Evolutionary conservation across 2,329 filamentous ascomycete species (phyloP).

Genomic region (Stachybotrys chlorohalonatus): DNA sequence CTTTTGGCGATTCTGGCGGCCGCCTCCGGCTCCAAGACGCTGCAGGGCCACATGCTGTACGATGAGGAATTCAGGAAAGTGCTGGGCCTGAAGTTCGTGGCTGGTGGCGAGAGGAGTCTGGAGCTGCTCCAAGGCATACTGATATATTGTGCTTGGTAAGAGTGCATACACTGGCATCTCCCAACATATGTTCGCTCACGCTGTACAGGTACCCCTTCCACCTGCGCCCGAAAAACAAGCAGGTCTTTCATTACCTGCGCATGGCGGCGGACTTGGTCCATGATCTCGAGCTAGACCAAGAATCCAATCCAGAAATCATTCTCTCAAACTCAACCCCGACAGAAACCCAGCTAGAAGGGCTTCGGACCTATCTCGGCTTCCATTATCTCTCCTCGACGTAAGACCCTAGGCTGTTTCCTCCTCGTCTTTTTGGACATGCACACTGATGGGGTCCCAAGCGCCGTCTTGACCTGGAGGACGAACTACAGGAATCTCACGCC

Average conservation of each 20-base stretch:
- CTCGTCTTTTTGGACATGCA: no score
- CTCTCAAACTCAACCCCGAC: neutral
- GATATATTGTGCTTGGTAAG: constrained; percentile 49
- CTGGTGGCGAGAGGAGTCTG: constrained; percentile 45
- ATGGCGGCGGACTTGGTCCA: constrained; percentile 41
- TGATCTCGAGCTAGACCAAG: constrained; percentile 40
- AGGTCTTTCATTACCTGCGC: constrained; percentile 39
- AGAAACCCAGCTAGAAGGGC: constrained; percentile 25
- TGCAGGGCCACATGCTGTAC: constrained; percentile 43
- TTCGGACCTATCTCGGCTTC: constrained; percentile 37
- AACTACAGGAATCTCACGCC: constrained; percentile 18
- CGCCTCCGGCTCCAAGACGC: constrained; percentile 35
- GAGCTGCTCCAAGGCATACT: constrained; percentile 49
- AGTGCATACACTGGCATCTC: neutral
- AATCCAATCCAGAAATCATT: constrained; percentile 8
- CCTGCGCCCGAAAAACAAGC: constrained; percentile 40
- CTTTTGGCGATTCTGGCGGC: constrained; percentile 44
- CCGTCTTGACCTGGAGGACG: constrained; percentile 23
- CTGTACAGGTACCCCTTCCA: constrained; percentile 44
- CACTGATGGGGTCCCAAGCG: neutral
- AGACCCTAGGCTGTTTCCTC: constrained; percentile 6
- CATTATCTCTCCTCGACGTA: constrained; percentile 34
- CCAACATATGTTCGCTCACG: neutral
- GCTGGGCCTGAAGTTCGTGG: constrained; percentile 46
- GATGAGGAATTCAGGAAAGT: constrained; percentile 50